These are phyloP conservation scores for Ajuga chamaepitys DNA, from an alignment of 257 asterid genomes.

Conservation along the genomic window DNA sequence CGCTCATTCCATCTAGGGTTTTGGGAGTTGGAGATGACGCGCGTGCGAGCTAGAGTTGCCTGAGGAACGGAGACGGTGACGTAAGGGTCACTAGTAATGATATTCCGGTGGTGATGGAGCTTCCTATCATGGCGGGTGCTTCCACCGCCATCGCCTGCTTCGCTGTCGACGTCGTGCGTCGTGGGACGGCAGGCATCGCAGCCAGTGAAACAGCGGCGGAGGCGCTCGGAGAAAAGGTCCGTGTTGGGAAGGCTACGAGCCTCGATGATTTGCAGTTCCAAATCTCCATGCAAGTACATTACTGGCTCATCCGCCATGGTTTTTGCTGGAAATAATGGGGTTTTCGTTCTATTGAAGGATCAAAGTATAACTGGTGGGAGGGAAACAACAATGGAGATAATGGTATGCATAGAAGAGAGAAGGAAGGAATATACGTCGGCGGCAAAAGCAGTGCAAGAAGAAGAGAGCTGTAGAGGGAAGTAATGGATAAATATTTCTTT, in stretches of 20 bases:
- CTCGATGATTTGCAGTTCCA: conserved; percentile 53
- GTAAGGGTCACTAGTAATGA: conserved; percentile 81
- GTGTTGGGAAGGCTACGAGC: conserved; percentile 78
- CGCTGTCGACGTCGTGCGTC: conserved; percentile 11
- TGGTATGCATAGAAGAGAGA: neutral
- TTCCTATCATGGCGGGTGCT: conserved; percentile 24
- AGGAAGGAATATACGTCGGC: neutral
- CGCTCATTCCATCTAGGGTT: conserved; percentile 73
- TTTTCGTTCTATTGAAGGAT: neutral
- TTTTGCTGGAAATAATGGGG: neutral
- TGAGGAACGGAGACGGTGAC: conserved; percentile 73
- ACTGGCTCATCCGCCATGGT: conserved; percentile 38
- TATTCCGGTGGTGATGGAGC: conserved; percentile 51
- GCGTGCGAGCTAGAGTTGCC: conserved; percentile 77
- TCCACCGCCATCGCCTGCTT: conserved; percentile 12
- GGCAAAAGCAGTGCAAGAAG: neutral
- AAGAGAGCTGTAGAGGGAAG: neutral
- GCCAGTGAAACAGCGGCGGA: conserved; percentile 58
- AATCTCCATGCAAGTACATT: conserved; percentile 65
- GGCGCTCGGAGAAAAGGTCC: conserved; percentile 65
- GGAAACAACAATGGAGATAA: neutral
- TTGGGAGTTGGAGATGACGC: conserved; percentile 60
- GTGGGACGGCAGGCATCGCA: conserved; percentile 42
- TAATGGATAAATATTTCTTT: neutral
- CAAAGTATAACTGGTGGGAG: neutral